Evolutionary conservation across 2,329 filamentous ascomycete species (phyloP), one percentile per base, ranked within the genome.

Genomic region (Dactylellina cionopaga): DNA sequence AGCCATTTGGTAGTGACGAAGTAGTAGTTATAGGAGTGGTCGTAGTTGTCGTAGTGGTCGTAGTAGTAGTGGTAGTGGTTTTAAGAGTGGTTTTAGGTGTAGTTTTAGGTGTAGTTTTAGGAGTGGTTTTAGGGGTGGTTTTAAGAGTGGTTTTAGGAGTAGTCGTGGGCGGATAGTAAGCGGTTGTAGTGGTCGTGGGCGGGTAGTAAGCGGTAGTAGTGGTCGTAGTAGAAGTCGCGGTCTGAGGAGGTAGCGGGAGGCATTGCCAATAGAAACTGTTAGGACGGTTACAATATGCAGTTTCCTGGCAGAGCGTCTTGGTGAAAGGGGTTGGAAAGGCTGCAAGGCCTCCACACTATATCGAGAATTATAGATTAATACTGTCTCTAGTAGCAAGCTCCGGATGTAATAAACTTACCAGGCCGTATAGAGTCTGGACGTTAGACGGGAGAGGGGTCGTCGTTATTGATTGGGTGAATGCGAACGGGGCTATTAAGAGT

Each of bases 181-280:
- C n/a, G n/a, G 7, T 29, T 3, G 37, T 29, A n/a, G 54, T 58
- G 6, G 54, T 58, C 1, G 54, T 58, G 19, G 4, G 24, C 13
- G 54, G 24, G 17, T n/a, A 6, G 9, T 41, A 29, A 1, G 22
- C 24, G 6, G 35, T 13, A 7, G 54, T 58, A 2, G 37, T 58
- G 5, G 54, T 33, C 1, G 39, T 27, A n/a, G 7, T 46, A n/a
- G 47, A 2, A 9, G 54, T 13, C 17, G 39, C 33, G 6, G 5
- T n/a, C 22, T 39, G 10, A 13, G 37, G 22, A 7, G 43, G 6
- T 10, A 13, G 6, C 6, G 54, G 54, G 13, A 58, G 3, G 27
- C 54, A 58, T 44, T 58, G 54, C 54, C 54, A 58, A 31, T 44
- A 58, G 25, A 58, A 43, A 17, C 27, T 35, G 33, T 58, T 58